A percentile compares a stretch with the other conserved stretches of the same genome.
Conservation (phyloP, 2,329 filamentous ascomycete genomes). For the Trichophyton simii region DNA sequence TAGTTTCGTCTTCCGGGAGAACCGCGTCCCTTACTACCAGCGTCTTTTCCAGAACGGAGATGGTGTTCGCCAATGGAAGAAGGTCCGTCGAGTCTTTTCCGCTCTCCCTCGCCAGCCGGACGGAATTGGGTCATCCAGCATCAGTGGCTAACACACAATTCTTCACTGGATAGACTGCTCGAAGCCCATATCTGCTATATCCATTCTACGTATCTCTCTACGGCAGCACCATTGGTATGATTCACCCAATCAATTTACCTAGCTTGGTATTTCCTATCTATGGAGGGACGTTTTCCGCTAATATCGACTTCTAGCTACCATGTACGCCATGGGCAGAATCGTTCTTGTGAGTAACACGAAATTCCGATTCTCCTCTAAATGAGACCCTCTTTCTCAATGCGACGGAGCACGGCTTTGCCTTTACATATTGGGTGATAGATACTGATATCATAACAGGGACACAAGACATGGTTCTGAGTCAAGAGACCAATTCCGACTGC, state of each 20-base stretch:
- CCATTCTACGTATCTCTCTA: conserved; percentile 46
- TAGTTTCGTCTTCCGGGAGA: conserved; percentile 50
- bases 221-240: conserved; percentile 38
- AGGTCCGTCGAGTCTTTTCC: conserved; percentile 38
- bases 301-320: conserved; percentile 17
- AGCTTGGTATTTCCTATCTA: neutral
- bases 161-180: conserved; percentile 34
- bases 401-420: neutral
- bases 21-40: conserved; percentile 57
- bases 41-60: conserved; percentile 54
- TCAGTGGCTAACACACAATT: neutral
- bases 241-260: neutral
- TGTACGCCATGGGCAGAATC: conserved; percentile 35
- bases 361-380: neutral
- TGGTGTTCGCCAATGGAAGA: conserved; percentile 54
- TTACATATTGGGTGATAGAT: neutral
- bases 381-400: neutral
- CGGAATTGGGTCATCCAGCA: neutral
- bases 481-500: neutral
- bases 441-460: conserved; percentile 33
- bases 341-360: conserved; percentile 26
- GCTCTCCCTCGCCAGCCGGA: neutral
- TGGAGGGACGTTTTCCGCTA: neutral
- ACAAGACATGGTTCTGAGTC: conserved; percentile 50
- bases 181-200: conserved; percentile 47